Conservation (phyloP, 2,329 filamentous ascomycete genomes). For the Fusarium drepaniforme region DNA sequence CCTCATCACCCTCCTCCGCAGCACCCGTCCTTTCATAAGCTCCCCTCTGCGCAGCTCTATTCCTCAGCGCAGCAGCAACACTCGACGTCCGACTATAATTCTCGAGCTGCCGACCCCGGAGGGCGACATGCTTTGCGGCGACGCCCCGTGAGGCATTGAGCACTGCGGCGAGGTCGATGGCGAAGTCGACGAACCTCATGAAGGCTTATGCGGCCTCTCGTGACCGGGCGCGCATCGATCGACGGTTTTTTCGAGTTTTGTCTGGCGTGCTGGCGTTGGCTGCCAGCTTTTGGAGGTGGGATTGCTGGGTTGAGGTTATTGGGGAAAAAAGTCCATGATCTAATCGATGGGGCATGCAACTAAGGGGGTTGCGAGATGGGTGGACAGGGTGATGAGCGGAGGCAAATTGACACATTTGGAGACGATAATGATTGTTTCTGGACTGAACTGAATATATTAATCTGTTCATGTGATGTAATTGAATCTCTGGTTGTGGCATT, state of each 20-base stretch:
- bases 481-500: neutral
- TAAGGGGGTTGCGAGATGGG: slow-evolving; percentile 40
- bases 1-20: slow-evolving; percentile 9
- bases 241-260: neutral
- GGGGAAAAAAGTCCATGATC: slow-evolving; percentile 42
- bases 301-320: slow-evolving; percentile 18
- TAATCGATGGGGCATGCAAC: slow-evolving; percentile 46
- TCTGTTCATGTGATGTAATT: neutral
- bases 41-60: slow-evolving; percentile 26
- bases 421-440: neutral
- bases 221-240: slow-evolving; percentile 41
- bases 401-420: neutral
- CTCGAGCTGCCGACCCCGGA: slow-evolving; percentile 67
- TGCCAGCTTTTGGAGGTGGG: slow-evolving; percentile 32
- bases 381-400: neutral
- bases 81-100: slow-evolving; percentile 62
- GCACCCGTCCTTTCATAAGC: slow-evolving; percentile 7
- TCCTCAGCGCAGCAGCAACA: slow-evolving; percentile 52
- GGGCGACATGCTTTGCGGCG: slow-evolving; percentile 71
- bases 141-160: slow-evolving; percentile 77
- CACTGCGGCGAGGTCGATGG: slow-evolving; percentile 77
- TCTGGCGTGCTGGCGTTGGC: slow-evolving; percentile 33
- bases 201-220: slow-evolving; percentile 39
- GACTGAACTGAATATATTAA: neutral
- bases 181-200: slow-evolving; percentile 74